Base-by-base conservation (phyloP, 225 moss, liverwort and hornwort species). In the Neckera pumila region DNA sequence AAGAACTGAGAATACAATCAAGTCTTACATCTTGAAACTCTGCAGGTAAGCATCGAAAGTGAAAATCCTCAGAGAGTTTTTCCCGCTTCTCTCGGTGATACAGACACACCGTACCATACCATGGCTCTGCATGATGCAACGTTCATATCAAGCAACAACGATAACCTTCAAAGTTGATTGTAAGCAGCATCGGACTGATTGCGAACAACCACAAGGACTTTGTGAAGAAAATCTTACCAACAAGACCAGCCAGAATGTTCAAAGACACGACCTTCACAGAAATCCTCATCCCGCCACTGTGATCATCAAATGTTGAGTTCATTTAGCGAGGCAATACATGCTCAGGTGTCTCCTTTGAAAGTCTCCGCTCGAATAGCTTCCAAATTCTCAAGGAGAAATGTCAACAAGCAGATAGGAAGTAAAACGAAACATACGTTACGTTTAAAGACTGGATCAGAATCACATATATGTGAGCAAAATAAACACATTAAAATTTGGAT, bases 61-160 rank as follows among this genome's bases (percentile, higher is more conserved):
- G 96, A 89, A 94, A 99, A 92, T 99, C 99, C 88, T 99, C 99
- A n/a, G 99, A 97, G 70, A 99, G 85, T 86, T 99, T 99, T 87
- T 99, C 99, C 76, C 97, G 95, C 89, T 96, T 96, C 85, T 99
- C 99, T 84, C 97, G 95, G 89, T 99, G 95, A 91, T 99, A 99
- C 71, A 99, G 90, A 89, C 99, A 97, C 81, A 99, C 88, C 36
- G 99, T 97, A 72, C 99, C 99, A 85, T 99, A 99, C 87, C 97
- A 90, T 72, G 99, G 99, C 90, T 99, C 98, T 97, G 96, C 91
- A 90, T 49, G 51, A 89, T 85, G 81, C 84, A 86, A 89, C 81
- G 85, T 73, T 76, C 74, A 56, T 81, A 49, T 82, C 62, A 62
- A 62, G 73, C 53, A 89, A 31, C 79, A 72, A 71, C 26, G 43